Conservation (phyloP, 768 basidiomycete species). For the Glaciozyma martinii region DNA sequence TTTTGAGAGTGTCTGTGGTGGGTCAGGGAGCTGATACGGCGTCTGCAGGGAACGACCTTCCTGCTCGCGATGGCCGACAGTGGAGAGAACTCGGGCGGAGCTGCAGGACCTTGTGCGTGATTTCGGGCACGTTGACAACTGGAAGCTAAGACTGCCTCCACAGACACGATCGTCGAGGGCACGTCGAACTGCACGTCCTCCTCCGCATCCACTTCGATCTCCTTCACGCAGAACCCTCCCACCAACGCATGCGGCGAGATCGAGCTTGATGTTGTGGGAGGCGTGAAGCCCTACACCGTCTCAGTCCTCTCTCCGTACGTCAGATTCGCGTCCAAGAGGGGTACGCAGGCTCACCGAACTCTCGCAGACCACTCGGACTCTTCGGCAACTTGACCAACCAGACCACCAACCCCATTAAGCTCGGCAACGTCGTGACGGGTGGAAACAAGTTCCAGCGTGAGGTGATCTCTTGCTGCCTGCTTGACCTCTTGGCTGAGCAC, state of each 20-base stretch:
- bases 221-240: constrained; percentile 2
- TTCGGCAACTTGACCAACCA: constrained; percentile 21
- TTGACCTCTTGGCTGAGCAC: background rate
- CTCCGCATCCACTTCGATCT: background rate
- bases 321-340: background rate
- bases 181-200: constrained; percentile 7
- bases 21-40: background rate
- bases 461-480: background rate
- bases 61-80: constrained; percentile 24
- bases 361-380: background rate
- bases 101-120: constrained; percentile 20
- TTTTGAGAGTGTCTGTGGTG: background rate
- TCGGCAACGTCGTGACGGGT: constrained; percentile 4
- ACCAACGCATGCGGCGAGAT: constrained; percentile 18
- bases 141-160: background rate
- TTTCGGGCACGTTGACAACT: too few species aligned
- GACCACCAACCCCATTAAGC: background rate
- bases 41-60: constrained; percentile 14
- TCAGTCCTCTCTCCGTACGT: constrained; percentile 8
- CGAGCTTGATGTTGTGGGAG: constrained; percentile 7
- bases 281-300: constrained; percentile 11
- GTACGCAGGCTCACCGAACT: background rate
- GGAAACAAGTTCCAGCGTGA: background rate
- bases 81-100: constrained; percentile 17
- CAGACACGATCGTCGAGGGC: constrained; percentile 16